These are phyloP conservation scores for Colletotrichum orbiculare DNA, from an alignment of 2,329 filamentous ascomycete species.

Conservation along the genomic window DNA sequence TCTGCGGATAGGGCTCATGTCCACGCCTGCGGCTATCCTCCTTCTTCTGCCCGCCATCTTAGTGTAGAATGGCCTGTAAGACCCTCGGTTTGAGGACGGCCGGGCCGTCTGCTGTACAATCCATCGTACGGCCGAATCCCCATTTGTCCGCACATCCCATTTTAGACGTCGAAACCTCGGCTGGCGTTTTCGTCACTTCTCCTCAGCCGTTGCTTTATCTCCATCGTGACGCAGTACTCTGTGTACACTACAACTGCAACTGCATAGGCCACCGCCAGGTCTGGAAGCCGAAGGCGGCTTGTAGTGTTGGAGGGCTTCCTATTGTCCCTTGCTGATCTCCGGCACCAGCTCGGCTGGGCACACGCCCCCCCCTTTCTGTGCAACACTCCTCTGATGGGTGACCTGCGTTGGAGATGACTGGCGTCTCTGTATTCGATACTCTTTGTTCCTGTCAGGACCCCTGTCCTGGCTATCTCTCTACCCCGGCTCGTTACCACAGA, in stretches of 20 bases:
- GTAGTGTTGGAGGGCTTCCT: slow-evolving; percentile 9
- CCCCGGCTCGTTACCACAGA: background rate
- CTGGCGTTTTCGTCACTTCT: background rate
- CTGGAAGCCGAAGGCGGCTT: slow-evolving; percentile 1
- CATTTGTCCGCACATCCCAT: background rate
- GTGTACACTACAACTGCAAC: too few relatives aligned
- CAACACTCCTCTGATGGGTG: background rate
- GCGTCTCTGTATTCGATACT: background rate
- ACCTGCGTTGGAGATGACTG: slow-evolving; percentile 8
- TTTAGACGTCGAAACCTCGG: background rate
- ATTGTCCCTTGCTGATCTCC: slow-evolving; percentile 23
- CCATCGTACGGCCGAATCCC: slow-evolving; percentile 1
- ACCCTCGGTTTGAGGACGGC: too few relatives aligned
- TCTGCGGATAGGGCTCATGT: background rate
- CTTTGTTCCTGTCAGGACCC: slow-evolving; percentile 9
- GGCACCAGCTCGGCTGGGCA: background rate
- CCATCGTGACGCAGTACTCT: too few relatives aligned
- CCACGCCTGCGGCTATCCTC: background rate
- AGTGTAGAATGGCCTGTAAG: too few relatives aligned
- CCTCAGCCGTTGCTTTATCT: too few relatives aligned
- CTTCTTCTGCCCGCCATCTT: too few relatives aligned
- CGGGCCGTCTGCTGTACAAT: background rate
- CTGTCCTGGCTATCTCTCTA: background rate
- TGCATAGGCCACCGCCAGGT: slow-evolving; percentile 2
- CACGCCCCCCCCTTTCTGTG: background rate